These are phyloP conservation scores for Metschnikowia rubicola DNA, from an alignment of 805 yeast species.

Conservation along the genomic window DNA sequence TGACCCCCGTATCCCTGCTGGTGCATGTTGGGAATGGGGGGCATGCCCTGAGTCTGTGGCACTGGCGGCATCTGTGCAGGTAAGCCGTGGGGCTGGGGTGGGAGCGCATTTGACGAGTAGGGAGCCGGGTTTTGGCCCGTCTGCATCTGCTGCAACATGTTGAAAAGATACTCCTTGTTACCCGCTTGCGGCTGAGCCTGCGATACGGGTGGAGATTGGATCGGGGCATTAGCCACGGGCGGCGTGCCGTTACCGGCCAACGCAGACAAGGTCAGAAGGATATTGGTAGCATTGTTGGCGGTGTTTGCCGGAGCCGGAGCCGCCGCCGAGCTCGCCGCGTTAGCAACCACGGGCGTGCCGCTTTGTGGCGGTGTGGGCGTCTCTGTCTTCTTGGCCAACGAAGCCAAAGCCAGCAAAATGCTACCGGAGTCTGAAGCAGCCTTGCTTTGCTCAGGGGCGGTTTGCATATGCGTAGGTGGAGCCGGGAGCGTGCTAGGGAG, in stretches of 20 bases:
- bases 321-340: slow-evolving; percentile 13
- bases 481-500: not conserved
- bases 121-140: not conserved
- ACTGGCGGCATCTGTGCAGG: slow-evolving; percentile 4
- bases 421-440: slow-evolving; percentile 51
- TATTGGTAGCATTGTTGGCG: slow-evolving; percentile 31
- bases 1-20: slow-evolving; percentile 6
- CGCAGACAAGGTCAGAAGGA: slow-evolving; percentile 43
- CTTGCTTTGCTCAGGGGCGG: slow-evolving; percentile 10
- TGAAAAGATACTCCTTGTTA: slow-evolving; percentile 42
- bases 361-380: slow-evolving; percentile 29
- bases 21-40: slow-evolving; percentile 10
- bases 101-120: not conserved
- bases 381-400: slow-evolving; percentile 48
- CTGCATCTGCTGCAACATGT: slow-evolving; percentile 53
- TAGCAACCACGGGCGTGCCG: slow-evolving; percentile 22
- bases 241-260: slow-evolving; percentile 26
- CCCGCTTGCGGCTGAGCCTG: slow-evolving; percentile 17
- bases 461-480: slow-evolving; percentile 13
- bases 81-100: slow-evolving; percentile 1
- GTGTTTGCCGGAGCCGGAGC: not conserved
- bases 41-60: slow-evolving; percentile 10
- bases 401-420: slow-evolving; percentile 66
- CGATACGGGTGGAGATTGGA: slow-evolving; percentile 13
- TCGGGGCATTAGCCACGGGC: slow-evolving; percentile 6